These are phyloP conservation scores for Trichoderma gracile DNA, from an alignment of 2,329 filamentous ascomycete species.

Conservation along the genomic window DNA sequence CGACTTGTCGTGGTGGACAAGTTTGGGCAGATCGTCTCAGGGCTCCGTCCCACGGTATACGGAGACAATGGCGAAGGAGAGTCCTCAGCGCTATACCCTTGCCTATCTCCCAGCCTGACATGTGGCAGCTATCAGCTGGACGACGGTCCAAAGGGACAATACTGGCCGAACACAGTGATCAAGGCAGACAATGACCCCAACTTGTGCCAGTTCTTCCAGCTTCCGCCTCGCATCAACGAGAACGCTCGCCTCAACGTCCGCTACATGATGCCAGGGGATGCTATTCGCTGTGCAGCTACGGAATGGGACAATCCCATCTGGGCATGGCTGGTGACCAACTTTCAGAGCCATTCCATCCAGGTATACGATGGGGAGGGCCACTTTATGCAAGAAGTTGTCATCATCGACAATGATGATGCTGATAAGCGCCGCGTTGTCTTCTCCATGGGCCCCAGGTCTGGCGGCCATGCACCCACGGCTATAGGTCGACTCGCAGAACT, in stretches of 20 bases:
- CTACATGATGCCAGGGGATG: neutral
- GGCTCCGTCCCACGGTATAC: neutral
- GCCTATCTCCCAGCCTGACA: neutral
- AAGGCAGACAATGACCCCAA: neutral
- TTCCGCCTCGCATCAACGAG: neutral
- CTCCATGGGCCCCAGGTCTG: neutral
- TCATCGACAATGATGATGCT: neutral
- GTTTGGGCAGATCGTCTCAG: conserved; percentile 8
- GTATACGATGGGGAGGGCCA: neutral
- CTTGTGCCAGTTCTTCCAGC: conserved; percentile 1
- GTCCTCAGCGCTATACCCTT: neutral
- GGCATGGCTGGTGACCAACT: neutral
- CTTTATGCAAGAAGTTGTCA: neutral
- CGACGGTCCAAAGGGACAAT: neutral
- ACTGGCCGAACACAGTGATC: neutral
- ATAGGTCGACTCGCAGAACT: neutral
- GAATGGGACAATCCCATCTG: neutral
- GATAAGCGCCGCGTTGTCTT: neutral
- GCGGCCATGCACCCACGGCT: neutral
- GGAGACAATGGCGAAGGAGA: neutral
- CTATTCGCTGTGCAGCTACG: too few relatives aligned
- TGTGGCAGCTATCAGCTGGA: neutral
- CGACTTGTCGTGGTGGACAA: conserved; percentile 10
- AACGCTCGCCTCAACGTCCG: neutral
- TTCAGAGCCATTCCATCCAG: neutral